These are phyloP conservation scores for Abortiporus biennis DNA, from an alignment of 1,284 basidiomycete genomes.

Conservation along the genomic window DNA sequence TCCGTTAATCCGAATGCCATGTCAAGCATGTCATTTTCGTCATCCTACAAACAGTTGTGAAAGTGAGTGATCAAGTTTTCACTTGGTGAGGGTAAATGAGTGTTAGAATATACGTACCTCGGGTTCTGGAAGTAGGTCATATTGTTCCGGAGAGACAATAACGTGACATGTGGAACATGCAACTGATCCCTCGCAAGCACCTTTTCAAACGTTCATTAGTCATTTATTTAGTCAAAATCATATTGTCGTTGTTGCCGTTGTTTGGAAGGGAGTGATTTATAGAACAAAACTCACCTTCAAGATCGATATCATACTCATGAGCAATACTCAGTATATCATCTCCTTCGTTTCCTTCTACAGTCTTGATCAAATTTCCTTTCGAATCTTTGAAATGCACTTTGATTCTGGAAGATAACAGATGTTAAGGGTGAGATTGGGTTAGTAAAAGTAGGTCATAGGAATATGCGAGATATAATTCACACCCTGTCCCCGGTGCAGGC, in stretches of 20 bases:
- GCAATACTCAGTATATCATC: conserved; percentile 90
- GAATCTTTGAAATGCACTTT: conserved; percentile 88
- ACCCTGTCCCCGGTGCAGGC: conserved; percentile 64
- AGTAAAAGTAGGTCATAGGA: not conserved
- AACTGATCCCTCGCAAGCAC: conserved; percentile 94
- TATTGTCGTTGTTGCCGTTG: not conserved
- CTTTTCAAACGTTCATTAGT: conserved; percentile 32
- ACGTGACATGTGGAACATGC: conserved; percentile 99
- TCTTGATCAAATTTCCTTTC: conserved; percentile 79
- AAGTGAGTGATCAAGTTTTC: too few relatives aligned
- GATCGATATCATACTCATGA: conserved; percentile 94
- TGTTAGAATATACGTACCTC: conserved; percentile 35
- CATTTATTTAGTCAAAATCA: not conserved
- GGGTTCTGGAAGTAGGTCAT: conserved; percentile 85
- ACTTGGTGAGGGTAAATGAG: not conserved
- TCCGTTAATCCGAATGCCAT: conserved; percentile 97
- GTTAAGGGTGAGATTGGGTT: conserved; percentile 5
- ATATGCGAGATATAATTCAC: conserved; percentile 22
- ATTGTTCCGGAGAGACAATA: conserved; percentile 79
- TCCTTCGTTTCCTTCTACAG: conserved; percentile 89
- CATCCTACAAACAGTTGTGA: conserved; percentile 53
- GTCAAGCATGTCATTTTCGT: conserved; percentile 98
- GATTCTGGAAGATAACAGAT: conserved; percentile 46
- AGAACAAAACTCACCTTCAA: conserved; percentile 69
- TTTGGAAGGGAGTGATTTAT: not conserved